Conservation (phyloP, 257 asterid genomes). For the Cordia subcordata region DNA sequence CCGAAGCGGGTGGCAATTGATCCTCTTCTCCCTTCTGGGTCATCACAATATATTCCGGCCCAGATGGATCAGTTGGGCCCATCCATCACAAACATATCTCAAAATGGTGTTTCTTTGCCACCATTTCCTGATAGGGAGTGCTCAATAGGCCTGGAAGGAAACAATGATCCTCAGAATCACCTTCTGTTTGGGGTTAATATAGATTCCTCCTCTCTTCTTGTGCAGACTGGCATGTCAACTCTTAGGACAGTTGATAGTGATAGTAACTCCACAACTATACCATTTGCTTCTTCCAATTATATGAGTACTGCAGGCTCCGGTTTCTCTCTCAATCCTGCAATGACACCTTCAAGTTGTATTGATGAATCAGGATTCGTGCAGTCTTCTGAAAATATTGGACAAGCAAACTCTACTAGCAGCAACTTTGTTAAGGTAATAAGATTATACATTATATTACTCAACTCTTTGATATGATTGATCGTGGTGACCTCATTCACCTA, state of each 20-base stretch:
- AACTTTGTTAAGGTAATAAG: constrained; percentile 59
- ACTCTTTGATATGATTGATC: neutral
- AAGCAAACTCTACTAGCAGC: constrained; percentile 37
- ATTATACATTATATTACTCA: neutral
- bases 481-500: neutral
- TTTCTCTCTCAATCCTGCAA: constrained; percentile 38
- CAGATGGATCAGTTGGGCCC: constrained; percentile 26
- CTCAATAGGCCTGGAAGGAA: constrained; percentile 48
- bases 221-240: neutral
- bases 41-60: constrained; percentile 22
- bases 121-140: constrained; percentile 70
- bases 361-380: constrained; percentile 46
- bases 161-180: constrained; percentile 56
- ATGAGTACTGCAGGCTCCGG: constrained; percentile 41
- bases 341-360: constrained; percentile 34
- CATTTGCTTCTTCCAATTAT: constrained; percentile 52
- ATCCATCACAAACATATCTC: constrained; percentile 25
- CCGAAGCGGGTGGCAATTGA: constrained; percentile 59
- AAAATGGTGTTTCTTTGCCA: constrained; percentile 48
- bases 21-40: constrained; percentile 30
- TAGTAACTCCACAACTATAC: constrained; percentile 13
- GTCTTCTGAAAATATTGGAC: constrained; percentile 37
- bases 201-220: neutral
- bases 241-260: constrained; percentile 1
- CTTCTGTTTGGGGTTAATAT: constrained; percentile 57